Evolutionary conservation across 1,139 yeast genomes (phyloP), one percentile per base, ranked within the genome.

Genomic region (Zhuliangozyma blackwelliae): DNA sequence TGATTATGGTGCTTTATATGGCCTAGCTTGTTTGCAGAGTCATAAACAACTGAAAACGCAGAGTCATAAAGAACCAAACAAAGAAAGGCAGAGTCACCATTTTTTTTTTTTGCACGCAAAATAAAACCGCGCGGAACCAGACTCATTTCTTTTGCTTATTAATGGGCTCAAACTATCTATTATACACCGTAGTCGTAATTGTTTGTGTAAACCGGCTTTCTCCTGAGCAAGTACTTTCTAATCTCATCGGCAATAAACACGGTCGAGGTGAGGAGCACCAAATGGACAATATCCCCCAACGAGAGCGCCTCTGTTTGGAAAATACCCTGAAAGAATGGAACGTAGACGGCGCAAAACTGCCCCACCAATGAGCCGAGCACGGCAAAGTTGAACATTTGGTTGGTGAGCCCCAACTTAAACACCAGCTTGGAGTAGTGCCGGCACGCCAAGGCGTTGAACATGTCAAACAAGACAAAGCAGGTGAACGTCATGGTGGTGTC

Each of bases 401-500:
- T 92, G 11, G 46, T 48, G 54, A 86, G 65, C 0, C 97, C 97
- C 41, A 89, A 55, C 51, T 84, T 84, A 52, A 87, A 82, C 12
- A 84, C 76, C 3, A 95, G 84, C 57, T 87, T 89, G 32, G 88
- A 74, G 43, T 82, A 74, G 45, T 94, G 95, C 53, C 97, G 87
- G 58, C 96, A 90, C 8, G 96, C 69, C 46, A 92, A 70, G 0
- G 97, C 98, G 58, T 89, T 92, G 65, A 92, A 92, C 95, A 92
- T 85, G 60, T 92, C 98, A 54, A 81, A 92, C 40, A 90, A 68
- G 10, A 92, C 97, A 63, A 92, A 92, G 57, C 97, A 87, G 0
- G 97, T 92, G 55, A 92, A 92, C 0, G 97, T 89, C 96, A 92
- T 90, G n/a, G 98, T 92, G 10, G 97, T 90, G 57, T 90, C 97